Conservation (phyloP, 169 alveolate species). For the Eimeria nieschulzi region DNA sequence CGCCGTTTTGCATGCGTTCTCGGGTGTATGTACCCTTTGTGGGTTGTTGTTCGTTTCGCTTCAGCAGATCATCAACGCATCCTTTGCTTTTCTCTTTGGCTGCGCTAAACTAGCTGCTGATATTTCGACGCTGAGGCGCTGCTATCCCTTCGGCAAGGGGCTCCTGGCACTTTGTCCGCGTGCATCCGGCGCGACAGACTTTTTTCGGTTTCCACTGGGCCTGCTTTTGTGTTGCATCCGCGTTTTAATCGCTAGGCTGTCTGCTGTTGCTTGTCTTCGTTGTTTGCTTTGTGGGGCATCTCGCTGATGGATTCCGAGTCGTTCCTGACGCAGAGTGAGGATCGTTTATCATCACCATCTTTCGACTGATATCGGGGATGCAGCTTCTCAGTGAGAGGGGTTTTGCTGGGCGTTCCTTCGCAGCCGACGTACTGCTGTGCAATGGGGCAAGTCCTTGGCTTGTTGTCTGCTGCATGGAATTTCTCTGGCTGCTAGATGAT, state of each 20-base stretch:
- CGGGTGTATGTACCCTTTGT: no score
- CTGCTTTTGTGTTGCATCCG: background rate
- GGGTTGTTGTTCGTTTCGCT: background rate
- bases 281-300: background rate
- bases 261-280: background rate
- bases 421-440: conserved; percentile 56
- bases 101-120: conserved; percentile 59
- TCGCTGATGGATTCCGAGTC: background rate
- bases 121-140: conserved; percentile 21
- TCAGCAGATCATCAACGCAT: conserved; percentile 52
- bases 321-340: no score
- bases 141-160: conserved; percentile 15
- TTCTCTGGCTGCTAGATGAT: background rate
- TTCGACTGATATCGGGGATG: conserved; percentile 36
- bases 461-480: conserved; percentile 21
- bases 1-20: no score
- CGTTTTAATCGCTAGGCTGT: background rate
- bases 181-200: background rate
- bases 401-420: no score
- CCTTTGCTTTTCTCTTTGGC: conserved; percentile 17
- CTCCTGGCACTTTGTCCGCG: background rate
- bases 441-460: background rate
- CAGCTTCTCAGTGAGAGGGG: no score
- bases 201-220: background rate
- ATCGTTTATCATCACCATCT: conserved; percentile 18